Evolutionary conservation across 805 yeast genomes (phyloP), one percentile per base, ranked within the genome.

Genomic region (Kodamaea nitidulidarum): DNA sequence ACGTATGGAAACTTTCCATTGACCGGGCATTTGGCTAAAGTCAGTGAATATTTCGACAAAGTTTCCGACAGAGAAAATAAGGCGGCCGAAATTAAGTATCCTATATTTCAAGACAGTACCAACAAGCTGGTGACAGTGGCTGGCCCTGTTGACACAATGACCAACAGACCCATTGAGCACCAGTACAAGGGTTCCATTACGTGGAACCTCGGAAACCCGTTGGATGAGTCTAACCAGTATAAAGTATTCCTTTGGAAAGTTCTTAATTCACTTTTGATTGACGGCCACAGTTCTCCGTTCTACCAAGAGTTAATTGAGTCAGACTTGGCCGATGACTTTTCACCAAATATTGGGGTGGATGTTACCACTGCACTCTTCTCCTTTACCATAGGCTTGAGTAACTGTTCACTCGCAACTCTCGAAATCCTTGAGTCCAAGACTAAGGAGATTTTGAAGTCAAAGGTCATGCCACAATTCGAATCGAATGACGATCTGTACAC

Each of bases 251-350:
- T 84, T 32, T 68, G 88, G 71, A 82, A 81, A 41, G 65, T 88
- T 7, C 63, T 88, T 35, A 77, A 85, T 15, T 75, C 81, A 16
- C 65, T 93, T 38, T 66, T 93, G 24, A 76, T 82, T 48, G 96
- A 87, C 55, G 98, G 98, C 2, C 98, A 91, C 54, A 84, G 93
- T 9, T 83, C 98, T 4, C 91, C 95, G 5, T 70, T 93, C 40
- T 87, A 90, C 60, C 87, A 88, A 59, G 76, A 77, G n/a, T 67
- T 93, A 40, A 84, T 93, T 40, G 98, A 93, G 58, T 63, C 84
- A 1, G 93, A 91, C 1, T 55, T 81, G 24, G 98, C 93, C 30
- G 77, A 85, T 37, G 97, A 93, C 48, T 93, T 81, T 54, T 68
- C 91, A 1, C 84, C 88, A 4, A 93, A 93, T 55, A 71, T 95